These are phyloP conservation scores for Nematodospora anomalae DNA, from an alignment of 1,139 yeast genomes.

Conservation along the genomic window DNA sequence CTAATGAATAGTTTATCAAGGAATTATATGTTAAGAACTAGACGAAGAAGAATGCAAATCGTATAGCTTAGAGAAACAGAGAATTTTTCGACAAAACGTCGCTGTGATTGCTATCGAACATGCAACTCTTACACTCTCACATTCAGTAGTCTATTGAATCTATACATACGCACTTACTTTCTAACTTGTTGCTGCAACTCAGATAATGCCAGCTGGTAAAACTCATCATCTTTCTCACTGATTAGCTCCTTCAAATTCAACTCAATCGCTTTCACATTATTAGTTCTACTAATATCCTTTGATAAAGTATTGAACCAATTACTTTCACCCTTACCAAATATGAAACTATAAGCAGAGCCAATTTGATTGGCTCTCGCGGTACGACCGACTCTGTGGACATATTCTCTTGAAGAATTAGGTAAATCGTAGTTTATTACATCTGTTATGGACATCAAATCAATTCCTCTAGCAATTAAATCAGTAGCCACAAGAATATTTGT, in stretches of 20 bases:
- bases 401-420: conserved; percentile 86
- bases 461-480: conserved; percentile 93
- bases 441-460: conserved; percentile 70
- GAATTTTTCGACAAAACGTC: too few species aligned
- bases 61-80: too few species aligned
- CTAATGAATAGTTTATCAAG: too few species aligned
- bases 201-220: conserved; percentile 27
- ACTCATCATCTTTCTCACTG: conserved; percentile 25
- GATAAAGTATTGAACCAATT: conserved; percentile 61
- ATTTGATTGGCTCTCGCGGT: conserved; percentile 86
- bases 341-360: conserved; percentile 73
- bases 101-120: too few species aligned
- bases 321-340: conserved; percentile 74
- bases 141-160: neutral
- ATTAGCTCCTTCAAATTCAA: conserved; percentile 22
- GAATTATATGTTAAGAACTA: too few species aligned
- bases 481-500: conserved; percentile 74
- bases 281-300: conserved; percentile 36
- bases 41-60: too few species aligned
- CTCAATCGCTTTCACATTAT: conserved; percentile 25
- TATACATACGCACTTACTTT: conserved; percentile 1
- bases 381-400: conserved; percentile 94
- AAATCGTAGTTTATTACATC: conserved; percentile 87
- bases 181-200: conserved; percentile 26
- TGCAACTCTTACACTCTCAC: neutral